Percentiles rank a stretch among this genome's conserved stretches.
phyloP scores from a whole-genome alignment of 805 yeast genomes.

The Monosporozyma servazzii region DNA sequence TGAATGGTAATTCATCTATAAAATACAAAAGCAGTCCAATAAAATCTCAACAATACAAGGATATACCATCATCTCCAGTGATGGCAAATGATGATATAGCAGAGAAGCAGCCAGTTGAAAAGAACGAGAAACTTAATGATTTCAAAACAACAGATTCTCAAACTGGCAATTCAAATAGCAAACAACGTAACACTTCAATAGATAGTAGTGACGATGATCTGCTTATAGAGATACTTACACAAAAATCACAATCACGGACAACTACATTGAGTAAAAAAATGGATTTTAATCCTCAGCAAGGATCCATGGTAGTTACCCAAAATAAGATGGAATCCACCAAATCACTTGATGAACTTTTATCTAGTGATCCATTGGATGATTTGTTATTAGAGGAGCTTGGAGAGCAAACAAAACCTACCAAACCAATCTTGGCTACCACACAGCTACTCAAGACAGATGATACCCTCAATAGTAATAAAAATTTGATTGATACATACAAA shows the following conservation, averaged over 20 bases:
- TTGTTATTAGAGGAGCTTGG: conserved; percentile 16
- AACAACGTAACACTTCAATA: not conserved
- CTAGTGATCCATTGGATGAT: conserved; percentile 11
- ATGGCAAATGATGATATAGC: conserved; percentile 2
- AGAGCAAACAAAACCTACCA: not conserved
- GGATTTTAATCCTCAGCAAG: not conserved
- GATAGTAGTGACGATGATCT: conserved; percentile 16
- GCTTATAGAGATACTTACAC: conserved; percentile 21
- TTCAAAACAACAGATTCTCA: not conserved
- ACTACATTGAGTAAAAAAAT: not conserved
- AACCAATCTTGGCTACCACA: not conserved
- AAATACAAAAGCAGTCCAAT: conserved; percentile 6
- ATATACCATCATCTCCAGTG: conserved; percentile 25
- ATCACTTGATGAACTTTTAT: not conserved
- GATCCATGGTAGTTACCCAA: not conserved
- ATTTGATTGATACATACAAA: conserved; percentile 3
- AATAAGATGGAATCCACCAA: not conserved
- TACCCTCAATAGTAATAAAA: not conserved
- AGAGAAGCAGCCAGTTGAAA: not conserved
- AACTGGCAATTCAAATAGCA: not conserved
- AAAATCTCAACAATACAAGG: conserved; percentile 4
- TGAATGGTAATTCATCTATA: conserved; percentile 14
- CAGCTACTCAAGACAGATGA: not conserved
- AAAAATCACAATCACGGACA: conserved; percentile 9
- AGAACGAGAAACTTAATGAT: not conserved